Evolutionary conservation across 2,329 filamentous ascomycete species (phyloP).

Genomic region (Canariomyces notabilis): DNA sequence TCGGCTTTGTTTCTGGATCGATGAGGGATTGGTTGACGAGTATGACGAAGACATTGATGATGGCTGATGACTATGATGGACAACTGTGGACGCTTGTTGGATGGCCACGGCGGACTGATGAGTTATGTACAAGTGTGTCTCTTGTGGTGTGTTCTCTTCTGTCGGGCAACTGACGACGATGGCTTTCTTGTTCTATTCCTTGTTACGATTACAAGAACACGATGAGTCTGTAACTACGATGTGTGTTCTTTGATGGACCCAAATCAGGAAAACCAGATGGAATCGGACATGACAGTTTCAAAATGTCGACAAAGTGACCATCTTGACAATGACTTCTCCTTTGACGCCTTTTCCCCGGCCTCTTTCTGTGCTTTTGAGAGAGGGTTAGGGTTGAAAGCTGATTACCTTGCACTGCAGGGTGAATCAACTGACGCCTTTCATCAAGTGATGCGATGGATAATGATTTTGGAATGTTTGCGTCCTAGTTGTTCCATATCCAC

Average conservation of each 20-base stretch:
- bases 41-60: background rate
- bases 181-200: background rate
- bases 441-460: no score
- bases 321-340: background rate
- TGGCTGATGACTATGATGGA: background rate
- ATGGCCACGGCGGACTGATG: background rate
- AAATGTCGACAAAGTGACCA: background rate
- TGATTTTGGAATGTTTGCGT: no score
- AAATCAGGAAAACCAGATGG: background rate
- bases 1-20: background rate
- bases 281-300: background rate
- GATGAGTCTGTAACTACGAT: background rate
- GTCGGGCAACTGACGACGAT: background rate
- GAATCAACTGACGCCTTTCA: no score
- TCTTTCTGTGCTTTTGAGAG: no score
- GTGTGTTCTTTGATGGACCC: background rate
- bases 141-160: constrained; percentile 1
- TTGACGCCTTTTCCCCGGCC: background rate
- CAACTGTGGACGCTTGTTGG: background rate
- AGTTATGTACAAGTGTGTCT: background rate
- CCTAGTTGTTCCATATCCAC: no score
- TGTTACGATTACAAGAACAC: background rate
- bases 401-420: no score
- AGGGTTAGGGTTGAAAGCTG: background rate
- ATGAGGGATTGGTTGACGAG: constrained; percentile 4